Conservation (phyloP, 169 alveolate genomes). For the Eimeria necatrix region DNA sequence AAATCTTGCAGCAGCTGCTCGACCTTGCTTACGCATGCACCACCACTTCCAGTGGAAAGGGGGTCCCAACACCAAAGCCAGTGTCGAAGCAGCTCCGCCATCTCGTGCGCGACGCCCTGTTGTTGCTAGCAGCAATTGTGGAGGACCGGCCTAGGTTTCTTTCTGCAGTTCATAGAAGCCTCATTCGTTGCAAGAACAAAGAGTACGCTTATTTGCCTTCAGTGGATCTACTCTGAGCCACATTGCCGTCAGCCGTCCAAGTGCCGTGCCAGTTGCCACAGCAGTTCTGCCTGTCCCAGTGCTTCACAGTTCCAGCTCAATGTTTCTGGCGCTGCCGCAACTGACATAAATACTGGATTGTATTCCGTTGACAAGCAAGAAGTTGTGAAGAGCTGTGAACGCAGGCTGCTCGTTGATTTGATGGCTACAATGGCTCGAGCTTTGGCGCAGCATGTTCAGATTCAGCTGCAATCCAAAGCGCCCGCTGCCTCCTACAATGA, state of each 20-base stretch:
- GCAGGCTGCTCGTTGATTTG: constrained; percentile 68
- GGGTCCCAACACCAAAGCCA: constrained; percentile 1
- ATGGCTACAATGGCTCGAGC: constrained; percentile 76
- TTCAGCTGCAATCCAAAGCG: constrained; percentile 57
- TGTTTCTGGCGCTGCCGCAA: too few species aligned
- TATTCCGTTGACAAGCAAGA: not conserved
- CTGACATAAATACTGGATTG: too few species aligned
- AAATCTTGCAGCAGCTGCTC: constrained; percentile 66
- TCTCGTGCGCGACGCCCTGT: constrained; percentile 70
- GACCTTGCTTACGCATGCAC: constrained; percentile 52
- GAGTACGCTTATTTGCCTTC: not conserved
- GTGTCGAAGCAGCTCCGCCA: constrained; percentile 49
- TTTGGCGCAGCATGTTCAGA: constrained; percentile 67
- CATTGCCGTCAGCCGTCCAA: too few species aligned
- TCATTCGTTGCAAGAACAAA: constrained; percentile 68
- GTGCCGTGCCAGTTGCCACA: not conserved
- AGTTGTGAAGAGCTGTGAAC: not conserved
- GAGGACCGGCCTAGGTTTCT: constrained; percentile 65
- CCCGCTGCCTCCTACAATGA: constrained; percentile 15
- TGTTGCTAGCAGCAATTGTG: constrained; percentile 73
- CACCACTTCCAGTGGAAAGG: not conserved
- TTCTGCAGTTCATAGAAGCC: constrained; percentile 68
- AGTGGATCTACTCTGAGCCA: not conserved
- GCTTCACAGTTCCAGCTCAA: not conserved
- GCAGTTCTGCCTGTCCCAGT: not conserved